Evolutionary conservation across 1,284 basidiomycete species (phyloP), one percentile per base, ranked within the genome.

Genomic region (Schizophyllum amplum): DNA sequence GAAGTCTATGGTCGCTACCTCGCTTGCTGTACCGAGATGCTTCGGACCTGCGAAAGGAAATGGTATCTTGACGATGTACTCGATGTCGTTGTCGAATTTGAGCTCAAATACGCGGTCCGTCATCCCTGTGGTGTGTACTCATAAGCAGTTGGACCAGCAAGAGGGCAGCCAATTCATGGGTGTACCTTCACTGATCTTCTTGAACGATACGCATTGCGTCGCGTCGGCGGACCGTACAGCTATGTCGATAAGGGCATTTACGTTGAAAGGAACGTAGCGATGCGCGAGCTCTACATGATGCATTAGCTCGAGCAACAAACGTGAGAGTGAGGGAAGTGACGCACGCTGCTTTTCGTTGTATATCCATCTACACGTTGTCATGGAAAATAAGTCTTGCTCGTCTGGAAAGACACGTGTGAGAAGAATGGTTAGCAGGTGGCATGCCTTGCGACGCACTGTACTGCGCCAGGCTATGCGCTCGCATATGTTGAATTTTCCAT

Each of bases 1-100:
- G 52, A 64, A 72, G 55, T 70, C 65, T 65, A 72, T 67, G 0
- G 69, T 72, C 4, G 71, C 71, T 3, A 72, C 70, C 55, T 72
- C 69, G 58, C 68, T 70, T 2, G 66, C 64, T 1, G 67, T 71
- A 26, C 63, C 61, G 26, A 70, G 62, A 49, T 63, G 66, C 7
- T 63, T 56, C 0, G 70, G 68, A 11, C 65, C 69, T 15, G 67
- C 65, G 21, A 67, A 61, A 11, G 63, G 62, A 54, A 56, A 59
- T 7, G 58, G 60, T 20, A 59, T 52, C 4, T 51, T 49, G 24
- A 51, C 70, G 55, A 75, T 64, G 21, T 66, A 62, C 56, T 71
- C 64, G 5, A 26, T 52, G 6, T 62, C 62, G 55, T 70, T 69
- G 58, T 71, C 65, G 57, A 74, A 68, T 15, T 52, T 59, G 24